phyloP scores from a whole-genome alignment of 176 grass and related monocot genomes.

The Rhynchospora pubera region DNA sequence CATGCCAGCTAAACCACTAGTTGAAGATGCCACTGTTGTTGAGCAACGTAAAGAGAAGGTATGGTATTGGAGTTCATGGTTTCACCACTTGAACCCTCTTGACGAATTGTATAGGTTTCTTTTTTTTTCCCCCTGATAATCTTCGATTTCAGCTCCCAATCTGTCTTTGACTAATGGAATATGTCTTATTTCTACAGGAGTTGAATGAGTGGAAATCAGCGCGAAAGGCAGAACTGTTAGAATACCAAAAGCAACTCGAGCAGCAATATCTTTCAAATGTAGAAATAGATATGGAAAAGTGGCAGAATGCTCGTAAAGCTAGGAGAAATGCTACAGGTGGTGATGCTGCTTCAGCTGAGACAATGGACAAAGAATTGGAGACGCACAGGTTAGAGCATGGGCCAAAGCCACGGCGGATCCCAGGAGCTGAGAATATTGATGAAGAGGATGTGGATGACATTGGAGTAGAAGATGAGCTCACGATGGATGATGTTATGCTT shows the following conservation, averaged over 20 bases:
- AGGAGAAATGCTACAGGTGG: constrained; percentile 19
- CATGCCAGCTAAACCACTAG: constrained; percentile 67
- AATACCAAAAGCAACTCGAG: constrained; percentile 75
- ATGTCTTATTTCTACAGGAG: constrained; percentile 22
- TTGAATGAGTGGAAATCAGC: constrained; percentile 76
- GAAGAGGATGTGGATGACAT: constrained; percentile 86
- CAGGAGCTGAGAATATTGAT: constrained; percentile 47
- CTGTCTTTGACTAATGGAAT: not conserved
- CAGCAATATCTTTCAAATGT: constrained; percentile 76
- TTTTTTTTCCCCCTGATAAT: not conserved
- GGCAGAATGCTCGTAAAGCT: constrained; percentile 67
- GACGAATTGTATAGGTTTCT: constrained; percentile 9
- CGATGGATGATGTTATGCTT: constrained; percentile 73
- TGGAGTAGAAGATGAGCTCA: constrained; percentile 57
- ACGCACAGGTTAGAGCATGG: constrained; percentile 84
- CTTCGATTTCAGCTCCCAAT: not conserved
- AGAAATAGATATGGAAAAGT: constrained; percentile 69
- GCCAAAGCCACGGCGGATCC: constrained; percentile 63
- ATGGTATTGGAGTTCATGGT: constrained; percentile 7
- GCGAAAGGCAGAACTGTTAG: constrained; percentile 59
- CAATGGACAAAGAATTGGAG: constrained; percentile 95
- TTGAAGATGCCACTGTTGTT: constrained; percentile 49
- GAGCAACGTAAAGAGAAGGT: constrained; percentile 75
- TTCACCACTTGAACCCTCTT: not conserved
- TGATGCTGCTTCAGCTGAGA: constrained; percentile 61